Percentiles rank a stretch among this genome's conserved stretches.
Evolutionary conservation across 202 grass and related monocot species (phyloP).

Genomic region (Eragrostis tef): DNA sequence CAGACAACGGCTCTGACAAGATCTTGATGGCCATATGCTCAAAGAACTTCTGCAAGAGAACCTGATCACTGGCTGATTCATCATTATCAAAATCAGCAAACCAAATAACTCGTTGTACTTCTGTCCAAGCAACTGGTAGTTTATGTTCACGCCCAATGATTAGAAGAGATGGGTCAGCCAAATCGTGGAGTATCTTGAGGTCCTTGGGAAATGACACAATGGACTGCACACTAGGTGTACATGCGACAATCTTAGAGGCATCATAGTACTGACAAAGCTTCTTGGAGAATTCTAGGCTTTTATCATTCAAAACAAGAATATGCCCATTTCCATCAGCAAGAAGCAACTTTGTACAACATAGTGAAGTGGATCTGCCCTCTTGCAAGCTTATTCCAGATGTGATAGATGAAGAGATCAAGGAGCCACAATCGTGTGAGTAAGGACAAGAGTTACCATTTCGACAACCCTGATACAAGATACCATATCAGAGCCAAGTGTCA

Average conservation of each 20-base stretch:
- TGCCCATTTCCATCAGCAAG: slow-evolving; percentile 53
- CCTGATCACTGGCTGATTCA: slow-evolving; percentile 42
- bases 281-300: slow-evolving; percentile 59
- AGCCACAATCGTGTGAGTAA: slow-evolving; percentile 60
- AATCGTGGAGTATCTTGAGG: slow-evolving; percentile 58
- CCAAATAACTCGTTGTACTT: slow-evolving; percentile 65
- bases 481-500: slow-evolving; percentile 5
- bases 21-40: slow-evolving; percentile 61
- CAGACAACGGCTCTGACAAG: slow-evolving; percentile 57
- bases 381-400: slow-evolving; percentile 59
- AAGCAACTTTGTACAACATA: slow-evolving; percentile 49
- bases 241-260: slow-evolving; percentile 67
- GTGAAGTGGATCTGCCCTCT: slow-evolving; percentile 53
- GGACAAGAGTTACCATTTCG: slow-evolving; percentile 73
- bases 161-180: slow-evolving; percentile 54
- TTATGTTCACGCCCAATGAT: slow-evolving; percentile 51
- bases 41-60: slow-evolving; percentile 70
- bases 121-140: slow-evolving; percentile 60
- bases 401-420: slow-evolving; percentile 29
- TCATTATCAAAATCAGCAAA: slow-evolving; percentile 63
- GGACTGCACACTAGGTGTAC: slow-evolving; percentile 51
- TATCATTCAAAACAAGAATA: slow-evolving; percentile 80
- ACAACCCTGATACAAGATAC: slow-evolving; percentile 67
- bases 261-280: slow-evolving; percentile 62
- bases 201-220: slow-evolving; percentile 47